These are phyloP conservation scores for Pugionium cornutum DNA, from an alignment of 345 rosid genomes.

Conservation along the genomic window DNA sequence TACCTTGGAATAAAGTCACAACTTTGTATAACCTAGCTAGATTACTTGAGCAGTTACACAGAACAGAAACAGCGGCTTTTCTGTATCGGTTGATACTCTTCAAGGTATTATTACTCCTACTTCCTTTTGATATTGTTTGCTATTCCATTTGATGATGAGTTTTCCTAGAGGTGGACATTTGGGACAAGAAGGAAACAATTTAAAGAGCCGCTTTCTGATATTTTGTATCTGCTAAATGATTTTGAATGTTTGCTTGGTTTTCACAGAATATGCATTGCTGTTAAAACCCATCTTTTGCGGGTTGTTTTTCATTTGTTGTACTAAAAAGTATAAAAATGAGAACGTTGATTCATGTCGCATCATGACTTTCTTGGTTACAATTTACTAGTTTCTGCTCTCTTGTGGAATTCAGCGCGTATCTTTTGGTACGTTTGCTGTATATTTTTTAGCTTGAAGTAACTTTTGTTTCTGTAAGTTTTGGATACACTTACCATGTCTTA, in stretches of 20 bases:
- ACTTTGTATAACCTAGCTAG: slow-evolving; percentile 88
- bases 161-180: slow-evolving; percentile 4
- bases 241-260: slow-evolving; percentile 8
- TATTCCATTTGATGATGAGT: slow-evolving; percentile 16
- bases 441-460: slow-evolving; percentile 4
- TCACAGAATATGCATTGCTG: background rate
- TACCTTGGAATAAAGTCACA: slow-evolving; percentile 92
- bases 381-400: slow-evolving; percentile 9
- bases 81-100: slow-evolving; percentile 76
- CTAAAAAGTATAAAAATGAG: slow-evolving; percentile 6
- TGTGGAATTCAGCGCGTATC: slow-evolving; percentile 6
- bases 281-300: background rate
- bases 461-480: slow-evolving; percentile 14
- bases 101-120: slow-evolving; percentile 56
- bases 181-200: background rate
- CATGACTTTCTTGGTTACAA: slow-evolving; percentile 13
- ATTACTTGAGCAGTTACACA: slow-evolving; percentile 82
- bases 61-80: slow-evolving; percentile 64
- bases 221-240: slow-evolving; percentile 4
- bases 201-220: slow-evolving; percentile 6
- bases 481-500: slow-evolving; percentile 10
- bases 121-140: slow-evolving; percentile 14
- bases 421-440: slow-evolving; percentile 11
- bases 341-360: slow-evolving; percentile 13
- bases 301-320: background rate